Evolutionary conservation across 208 protist species (phyloP).

Genomic region (Leishmania braziliensis): DNA sequence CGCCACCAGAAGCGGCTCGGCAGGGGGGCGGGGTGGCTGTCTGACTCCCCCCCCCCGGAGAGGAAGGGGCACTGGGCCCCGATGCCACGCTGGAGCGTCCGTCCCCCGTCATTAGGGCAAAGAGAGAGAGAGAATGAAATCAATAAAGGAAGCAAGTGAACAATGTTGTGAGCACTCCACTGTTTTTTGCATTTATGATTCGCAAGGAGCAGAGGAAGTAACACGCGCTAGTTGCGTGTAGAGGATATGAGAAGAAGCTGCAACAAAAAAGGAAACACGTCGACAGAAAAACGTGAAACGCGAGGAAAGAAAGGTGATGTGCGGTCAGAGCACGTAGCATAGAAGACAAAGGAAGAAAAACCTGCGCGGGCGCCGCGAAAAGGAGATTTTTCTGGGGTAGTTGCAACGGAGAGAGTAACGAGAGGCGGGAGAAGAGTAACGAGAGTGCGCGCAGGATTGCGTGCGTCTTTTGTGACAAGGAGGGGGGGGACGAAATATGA

Average conservation of each 20-base stretch:
- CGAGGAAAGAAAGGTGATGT: not conserved
- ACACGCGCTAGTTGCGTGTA: not conserved
- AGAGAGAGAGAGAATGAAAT: not conserved
- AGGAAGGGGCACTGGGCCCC: not conserved
- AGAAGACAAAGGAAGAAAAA: not conserved
- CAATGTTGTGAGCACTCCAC: not conserved
- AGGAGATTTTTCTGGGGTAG: not conserved
- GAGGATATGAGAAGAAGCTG: not conserved
- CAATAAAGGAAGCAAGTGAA: not conserved
- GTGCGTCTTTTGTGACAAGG: not conserved
- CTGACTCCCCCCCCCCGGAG: not conserved
- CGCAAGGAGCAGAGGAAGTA: not conserved
- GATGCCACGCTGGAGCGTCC: not conserved
- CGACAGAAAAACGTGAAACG: too few species aligned
- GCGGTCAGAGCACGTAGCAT: not conserved
- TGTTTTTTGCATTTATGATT: not conserved
- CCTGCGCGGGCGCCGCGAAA: not conserved
- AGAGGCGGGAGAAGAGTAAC: not conserved
- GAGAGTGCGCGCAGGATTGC: not conserved
- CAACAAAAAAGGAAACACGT: not conserved
- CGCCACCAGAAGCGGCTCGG: not conserved
- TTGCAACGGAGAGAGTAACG: not conserved
- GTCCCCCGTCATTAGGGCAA: not conserved
- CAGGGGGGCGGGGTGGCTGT: not conserved
- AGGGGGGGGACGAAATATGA: not conserved